Evolutionary conservation across 495 filamentous ascomycete species (phyloP), one percentile per base, ranked within the genome.

Genomic region (Xylaria flabelliformis): DNA sequence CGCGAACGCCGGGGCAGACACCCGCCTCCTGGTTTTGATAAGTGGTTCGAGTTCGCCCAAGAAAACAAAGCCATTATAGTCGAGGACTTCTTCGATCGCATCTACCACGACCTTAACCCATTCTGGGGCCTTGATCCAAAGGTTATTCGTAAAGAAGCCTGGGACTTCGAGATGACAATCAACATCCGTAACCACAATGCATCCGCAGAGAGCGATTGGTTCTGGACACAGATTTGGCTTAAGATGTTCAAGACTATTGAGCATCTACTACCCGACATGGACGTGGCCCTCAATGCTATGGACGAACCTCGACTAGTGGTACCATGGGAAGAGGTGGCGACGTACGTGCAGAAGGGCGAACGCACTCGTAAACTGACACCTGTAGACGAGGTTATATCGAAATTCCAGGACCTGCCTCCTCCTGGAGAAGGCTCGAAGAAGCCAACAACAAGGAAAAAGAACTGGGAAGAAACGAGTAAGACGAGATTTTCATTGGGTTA

Each of bases 81-180:
- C 46, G 92, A 93, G 72, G 91, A 92, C 72, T 89, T 89, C 71
- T 92, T 90, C 75, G 89, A 92, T 73, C 92, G 92, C 74, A 89
- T 93, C 51, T 87, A 89, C 73, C 89, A 90, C 68, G 91, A 94
- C 76, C 77, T 92, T 32, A 86, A 88, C 51, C 92, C 92, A 0
- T 93, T 92, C 75, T 93, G 92, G 90, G 90, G 85, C 1, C 72
- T 92, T 21, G 78, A 86, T 2, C 86, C 92, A 0, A 76, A 80
- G 3, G 77, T 79, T 10, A 88, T 93, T 42, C 88, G 92, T 13
- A 82, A 86, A 46, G 81, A 88, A 19, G 79, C 86, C 0, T 80
- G 76, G 69, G 82, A 86, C 36, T 85, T 86, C 48, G 89, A 90
- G 42, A 88, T 92, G 86, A 80, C 81, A 6, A 86, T 91, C 48